A percentile compares a stretch with the other conserved stretches of the same genome.
Conservation (phyloP, 2,329 filamentous ascomycete species). For the Monosporascus ibericus region DNA sequence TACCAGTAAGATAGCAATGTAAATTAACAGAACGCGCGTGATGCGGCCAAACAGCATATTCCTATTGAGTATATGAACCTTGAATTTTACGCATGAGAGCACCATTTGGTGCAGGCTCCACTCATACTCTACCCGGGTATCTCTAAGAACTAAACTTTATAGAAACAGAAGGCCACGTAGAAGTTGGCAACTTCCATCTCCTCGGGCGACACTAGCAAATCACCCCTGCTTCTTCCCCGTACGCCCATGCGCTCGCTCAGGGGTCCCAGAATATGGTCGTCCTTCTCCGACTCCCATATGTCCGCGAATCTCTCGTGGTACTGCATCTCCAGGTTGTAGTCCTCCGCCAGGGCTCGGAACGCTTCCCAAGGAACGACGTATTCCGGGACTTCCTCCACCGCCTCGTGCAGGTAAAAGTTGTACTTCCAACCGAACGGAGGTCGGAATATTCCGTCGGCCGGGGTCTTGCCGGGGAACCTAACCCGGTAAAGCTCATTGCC, state of each 20-base stretch:
- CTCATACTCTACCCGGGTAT: not conserved
- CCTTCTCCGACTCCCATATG: constrained; percentile 87
- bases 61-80: too few species aligned
- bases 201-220: constrained; percentile 67
- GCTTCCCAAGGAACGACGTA: constrained; percentile 98
- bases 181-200: constrained; percentile 92
- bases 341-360: constrained; percentile 89
- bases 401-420: constrained; percentile 91
- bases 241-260: constrained; percentile 97
- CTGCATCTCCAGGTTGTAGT: constrained; percentile 92
- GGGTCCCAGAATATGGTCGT: constrained; percentile 72
- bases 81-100: not conserved
- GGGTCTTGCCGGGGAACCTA: constrained; percentile 76
- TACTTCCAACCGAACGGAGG: constrained; percentile 98
- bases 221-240: constrained; percentile 60
- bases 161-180: constrained; percentile 94
- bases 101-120: not conserved
- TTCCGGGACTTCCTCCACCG: constrained; percentile 92
- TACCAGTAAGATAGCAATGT: too few species aligned
- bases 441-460: constrained; percentile 82
- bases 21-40: too few species aligned
- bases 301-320: constrained; percentile 89
- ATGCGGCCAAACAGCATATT: too few species aligned
- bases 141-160: constrained; percentile 63
- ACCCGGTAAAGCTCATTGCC: constrained; percentile 92